Conservation (phyloP, 164 flowering plant species). For the Hamamelis virginiana region DNA sequence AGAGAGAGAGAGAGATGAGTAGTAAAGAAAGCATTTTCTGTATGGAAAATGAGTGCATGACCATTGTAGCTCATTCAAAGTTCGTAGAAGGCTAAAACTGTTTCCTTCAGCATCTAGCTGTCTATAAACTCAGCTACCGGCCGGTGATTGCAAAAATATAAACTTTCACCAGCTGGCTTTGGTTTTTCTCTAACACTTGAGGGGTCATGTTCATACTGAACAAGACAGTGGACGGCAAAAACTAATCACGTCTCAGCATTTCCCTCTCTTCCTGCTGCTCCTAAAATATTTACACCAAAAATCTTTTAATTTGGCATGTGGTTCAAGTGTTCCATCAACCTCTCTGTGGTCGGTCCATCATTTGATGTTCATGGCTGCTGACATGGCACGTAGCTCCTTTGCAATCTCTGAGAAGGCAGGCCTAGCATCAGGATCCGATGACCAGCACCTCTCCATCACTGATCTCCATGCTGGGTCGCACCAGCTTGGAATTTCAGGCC, state of each 20-base stretch:
- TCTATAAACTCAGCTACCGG: not conserved
- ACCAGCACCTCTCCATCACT: conserved; percentile 55
- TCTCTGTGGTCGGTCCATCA: conserved; percentile 10
- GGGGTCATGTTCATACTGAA: conserved; percentile 3
- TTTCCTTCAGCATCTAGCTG: not conserved
- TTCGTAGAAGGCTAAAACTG: too few relatives aligned
- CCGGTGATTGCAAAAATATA: not conserved
- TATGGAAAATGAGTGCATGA: not conserved
- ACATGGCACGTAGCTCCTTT: conserved; percentile 38
- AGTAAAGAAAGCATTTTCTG: not conserved
- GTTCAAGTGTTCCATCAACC: too few relatives aligned
- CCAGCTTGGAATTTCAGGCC: conserved; percentile 43
- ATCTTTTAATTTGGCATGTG: not conserved
- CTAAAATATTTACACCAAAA: not conserved
- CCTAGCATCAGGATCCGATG: conserved; percentile 31
- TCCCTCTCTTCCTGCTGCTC: not conserved
- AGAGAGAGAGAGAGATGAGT: not conserved
- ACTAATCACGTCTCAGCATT: conserved; percentile 3
- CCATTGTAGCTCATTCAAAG: conserved; percentile 5
- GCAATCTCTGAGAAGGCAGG: conserved; percentile 51
- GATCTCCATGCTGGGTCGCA: conserved; percentile 51
- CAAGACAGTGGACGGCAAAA: conserved; percentile 13
- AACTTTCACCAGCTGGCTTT: not conserved
- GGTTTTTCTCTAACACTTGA: not conserved
- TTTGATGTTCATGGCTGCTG: conserved; percentile 34